Evolutionary conservation across 2,329 filamentous ascomycete genomes (phyloP).

Genomic region (Thyridium curvatum): DNA sequence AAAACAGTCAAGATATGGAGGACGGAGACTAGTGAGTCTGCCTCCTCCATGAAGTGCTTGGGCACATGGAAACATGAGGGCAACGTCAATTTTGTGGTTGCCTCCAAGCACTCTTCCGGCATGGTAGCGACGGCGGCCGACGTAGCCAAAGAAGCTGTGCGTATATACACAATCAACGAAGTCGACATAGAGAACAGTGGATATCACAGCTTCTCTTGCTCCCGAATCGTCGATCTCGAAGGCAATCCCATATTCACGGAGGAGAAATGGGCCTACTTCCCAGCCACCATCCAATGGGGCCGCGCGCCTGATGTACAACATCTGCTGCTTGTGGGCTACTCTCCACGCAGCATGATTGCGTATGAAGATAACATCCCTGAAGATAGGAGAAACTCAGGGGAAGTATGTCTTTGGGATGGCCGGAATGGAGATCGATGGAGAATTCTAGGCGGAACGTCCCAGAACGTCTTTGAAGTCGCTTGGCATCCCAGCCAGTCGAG

Average conservation of each 20-base stretch:
- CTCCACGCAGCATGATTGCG: slow-evolving; percentile 45
- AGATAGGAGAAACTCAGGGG: slow-evolving; percentile 50
- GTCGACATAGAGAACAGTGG: slow-evolving; percentile 26
- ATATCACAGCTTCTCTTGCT: slow-evolving; percentile 34
- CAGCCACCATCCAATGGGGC: slow-evolving; percentile 59
- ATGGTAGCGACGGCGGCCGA: slow-evolving; percentile 56
- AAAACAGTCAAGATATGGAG: slow-evolving; percentile 54
- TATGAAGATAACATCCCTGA: slow-evolving; percentile 54
- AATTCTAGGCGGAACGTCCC: slow-evolving; percentile 43
- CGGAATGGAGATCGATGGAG: slow-evolving; percentile 32
- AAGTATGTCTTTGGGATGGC: slow-evolving; percentile 55
- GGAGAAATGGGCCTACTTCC: slow-evolving; percentile 56
- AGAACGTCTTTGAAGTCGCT: slow-evolving; percentile 58
- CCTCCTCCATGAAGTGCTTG: slow-evolving; percentile 32
- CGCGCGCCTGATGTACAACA: slow-evolving; percentile 31
- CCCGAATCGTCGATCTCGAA: slow-evolving; percentile 19
- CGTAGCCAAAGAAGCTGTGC: slow-evolving; percentile 44
- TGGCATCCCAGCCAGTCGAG: slow-evolving; percentile 52
- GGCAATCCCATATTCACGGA: slow-evolving; percentile 18
- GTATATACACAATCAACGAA: slow-evolving; percentile 44
- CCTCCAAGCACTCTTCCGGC: slow-evolving; percentile 38
- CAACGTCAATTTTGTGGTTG: slow-evolving; percentile 57
- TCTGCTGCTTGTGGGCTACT: slow-evolving; percentile 56
- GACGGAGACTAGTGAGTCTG: slow-evolving; percentile 24
- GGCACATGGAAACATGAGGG: slow-evolving; percentile 51